Conservation (phyloP, 495 filamentous ascomycete species). For the Lepidopterella palustris region DNA sequence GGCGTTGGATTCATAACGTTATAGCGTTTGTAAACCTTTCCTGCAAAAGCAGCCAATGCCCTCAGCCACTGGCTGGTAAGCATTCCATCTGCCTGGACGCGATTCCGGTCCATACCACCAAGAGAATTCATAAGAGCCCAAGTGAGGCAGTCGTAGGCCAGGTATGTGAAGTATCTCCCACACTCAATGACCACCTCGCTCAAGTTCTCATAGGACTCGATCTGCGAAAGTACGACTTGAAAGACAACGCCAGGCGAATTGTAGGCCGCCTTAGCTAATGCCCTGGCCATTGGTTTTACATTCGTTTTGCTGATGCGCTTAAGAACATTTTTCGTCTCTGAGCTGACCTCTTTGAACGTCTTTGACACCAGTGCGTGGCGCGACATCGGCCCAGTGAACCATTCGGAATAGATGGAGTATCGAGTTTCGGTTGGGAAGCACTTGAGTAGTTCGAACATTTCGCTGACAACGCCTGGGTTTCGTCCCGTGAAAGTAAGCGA, state of each 20-base stretch:
- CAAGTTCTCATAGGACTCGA: slow-evolving; percentile 86
- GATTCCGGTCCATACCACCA: slow-evolving; percentile 65
- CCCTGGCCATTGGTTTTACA: slow-evolving; percentile 72
- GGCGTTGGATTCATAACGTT: slow-evolving; percentile 77
- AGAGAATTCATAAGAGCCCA: slow-evolving; percentile 79
- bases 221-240: slow-evolving; percentile 73
- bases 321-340: slow-evolving; percentile 72
- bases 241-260: slow-evolving; percentile 89
- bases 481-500: slow-evolving; percentile 72
- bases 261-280: slow-evolving; percentile 79
- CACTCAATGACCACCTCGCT: slow-evolving; percentile 91
- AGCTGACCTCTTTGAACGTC: slow-evolving; percentile 66
- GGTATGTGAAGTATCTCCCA: slow-evolving; percentile 82
- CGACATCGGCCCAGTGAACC: slow-evolving; percentile 45
- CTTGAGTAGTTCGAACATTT: slow-evolving; percentile 75
- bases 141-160: slow-evolving; percentile 87
- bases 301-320: slow-evolving; percentile 83
- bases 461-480: slow-evolving; percentile 77
- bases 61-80: slow-evolving; percentile 85
- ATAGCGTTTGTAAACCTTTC: slow-evolving; percentile 77
- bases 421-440: slow-evolving; percentile 67
- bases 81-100: slow-evolving; percentile 76
- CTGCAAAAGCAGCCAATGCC: slow-evolving; percentile 76
- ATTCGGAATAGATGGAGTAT: slow-evolving; percentile 89
- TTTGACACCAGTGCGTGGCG: slow-evolving; percentile 65